Evolutionary conservation across 2,329 filamentous ascomycete genomes (phyloP).

Genomic region (Ophiostoma triangulosporum): DNA sequence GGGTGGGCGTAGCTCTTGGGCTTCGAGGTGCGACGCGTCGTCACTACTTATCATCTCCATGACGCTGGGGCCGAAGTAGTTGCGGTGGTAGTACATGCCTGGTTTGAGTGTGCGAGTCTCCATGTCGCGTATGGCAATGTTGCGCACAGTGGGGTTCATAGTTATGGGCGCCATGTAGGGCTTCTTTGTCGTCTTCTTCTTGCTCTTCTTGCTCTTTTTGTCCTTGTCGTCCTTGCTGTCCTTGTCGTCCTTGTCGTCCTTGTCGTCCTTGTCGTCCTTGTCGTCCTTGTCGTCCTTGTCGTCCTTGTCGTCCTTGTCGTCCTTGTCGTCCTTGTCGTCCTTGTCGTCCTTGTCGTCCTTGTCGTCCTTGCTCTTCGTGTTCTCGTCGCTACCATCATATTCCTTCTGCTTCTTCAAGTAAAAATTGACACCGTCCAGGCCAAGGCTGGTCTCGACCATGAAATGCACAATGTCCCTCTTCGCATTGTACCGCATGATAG

Average conservation of each 20-base stretch:
- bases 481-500: constrained; percentile 10
- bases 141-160: constrained; percentile 4
- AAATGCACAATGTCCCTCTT: constrained; percentile 11
- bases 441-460: background rate
- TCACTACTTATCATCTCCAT: background rate
- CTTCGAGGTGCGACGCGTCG: constrained; percentile 7
- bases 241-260: too few relatives aligned
- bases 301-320: too few relatives aligned
- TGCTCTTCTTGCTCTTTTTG: too few relatives aligned
- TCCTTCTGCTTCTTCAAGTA: too few relatives aligned
- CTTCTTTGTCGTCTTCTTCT: background rate
- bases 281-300: too few relatives aligned
- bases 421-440: background rate
- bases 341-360: background rate
- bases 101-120: constrained; percentile 3
- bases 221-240: too few relatives aligned
- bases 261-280: too few relatives aligned
- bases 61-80: background rate
- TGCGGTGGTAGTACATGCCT: background rate
- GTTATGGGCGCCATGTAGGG: background rate
- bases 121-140: constrained; percentile 7
- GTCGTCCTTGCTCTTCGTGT: too few relatives aligned
- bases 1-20: constrained; percentile 1
- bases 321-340: too few relatives aligned
- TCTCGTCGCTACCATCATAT: too few relatives aligned